phyloP scores from a whole-genome alignment of 2,329 filamentous ascomycete genomes.

The Rugonectria rugulosa region DNA sequence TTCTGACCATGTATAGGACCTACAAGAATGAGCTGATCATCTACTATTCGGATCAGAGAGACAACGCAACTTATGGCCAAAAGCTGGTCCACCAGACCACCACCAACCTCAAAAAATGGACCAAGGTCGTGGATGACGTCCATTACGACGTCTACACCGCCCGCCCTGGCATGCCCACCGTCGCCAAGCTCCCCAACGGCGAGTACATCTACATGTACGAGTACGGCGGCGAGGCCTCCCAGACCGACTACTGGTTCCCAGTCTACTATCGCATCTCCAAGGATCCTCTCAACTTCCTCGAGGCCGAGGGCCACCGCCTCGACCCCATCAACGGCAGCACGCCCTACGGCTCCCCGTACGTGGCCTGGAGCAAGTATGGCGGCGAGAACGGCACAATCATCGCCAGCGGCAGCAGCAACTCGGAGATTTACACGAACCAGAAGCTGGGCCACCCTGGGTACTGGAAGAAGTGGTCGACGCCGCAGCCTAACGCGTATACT shows the following conservation, averaged over 20 bases:
- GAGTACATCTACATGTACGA: constrained; percentile 68
- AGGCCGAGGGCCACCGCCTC: constrained; percentile 43
- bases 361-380: constrained; percentile 53
- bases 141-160: constrained; percentile 67
- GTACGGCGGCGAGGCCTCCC: constrained; percentile 56
- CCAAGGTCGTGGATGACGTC: constrained; percentile 64
- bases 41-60: constrained; percentile 78
- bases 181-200: constrained; percentile 64
- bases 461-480: constrained; percentile 47
- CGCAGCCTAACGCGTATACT: constrained; percentile 48
- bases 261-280: constrained; percentile 55
- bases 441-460: constrained; percentile 46
- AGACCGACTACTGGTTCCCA: constrained; percentile 47
- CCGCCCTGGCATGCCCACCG: constrained; percentile 73
- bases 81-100: constrained; percentile 72
- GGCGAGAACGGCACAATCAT: constrained; percentile 55
- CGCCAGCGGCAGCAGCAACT: constrained; percentile 48
- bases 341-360: constrained; percentile 52
- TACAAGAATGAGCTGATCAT: constrained; percentile 66
- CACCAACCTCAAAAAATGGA: constrained; percentile 67
- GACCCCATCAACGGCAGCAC: constrained; percentile 42
- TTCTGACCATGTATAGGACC: constrained; percentile 44
- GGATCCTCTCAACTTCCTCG: constrained; percentile 47
- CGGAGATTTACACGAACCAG: constrained; percentile 53
- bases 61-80: constrained; percentile 66